A percentile compares a stretch with the other conserved stretches of the same genome.
These are phyloP conservation scores for Mycena citricolor DNA, from an alignment of 1,284 basidiomycete species.

Conservation along the genomic window DNA sequence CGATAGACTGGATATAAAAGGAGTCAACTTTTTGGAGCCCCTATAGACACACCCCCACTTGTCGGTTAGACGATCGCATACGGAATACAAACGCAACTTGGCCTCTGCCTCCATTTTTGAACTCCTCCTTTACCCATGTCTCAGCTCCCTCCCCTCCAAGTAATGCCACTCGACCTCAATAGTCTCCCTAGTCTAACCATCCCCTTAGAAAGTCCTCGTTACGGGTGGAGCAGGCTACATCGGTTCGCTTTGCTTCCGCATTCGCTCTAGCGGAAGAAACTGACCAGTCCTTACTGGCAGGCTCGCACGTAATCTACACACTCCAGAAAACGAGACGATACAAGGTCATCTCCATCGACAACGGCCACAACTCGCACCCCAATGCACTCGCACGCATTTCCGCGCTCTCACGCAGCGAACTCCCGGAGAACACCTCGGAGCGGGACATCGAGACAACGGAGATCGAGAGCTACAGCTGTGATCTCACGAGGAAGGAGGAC, in stretches of 20 bases:
- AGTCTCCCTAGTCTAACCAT: not conserved
- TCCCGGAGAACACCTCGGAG: conserved; percentile 64
- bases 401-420: conserved; percentile 72
- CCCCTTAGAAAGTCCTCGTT: conserved; percentile 66
- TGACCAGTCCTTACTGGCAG: conserved; percentile 41
- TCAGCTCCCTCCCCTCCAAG: conserved; percentile 8
- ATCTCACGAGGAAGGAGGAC: conserved; percentile 73
- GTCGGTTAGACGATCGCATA: too few species aligned
- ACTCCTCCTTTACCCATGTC: not conserved
- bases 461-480: conserved; percentile 70
- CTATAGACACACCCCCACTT: too few species aligned
- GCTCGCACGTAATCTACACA: conserved; percentile 88
- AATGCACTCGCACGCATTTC: conserved; percentile 72
- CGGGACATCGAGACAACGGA: conserved; percentile 65
- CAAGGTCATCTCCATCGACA: conserved; percentile 92
- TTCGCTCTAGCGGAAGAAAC: conserved; percentile 7
- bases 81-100: too few species aligned
- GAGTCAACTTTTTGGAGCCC: too few species aligned
- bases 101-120: too few species aligned
- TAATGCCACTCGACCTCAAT: not conserved
- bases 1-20: conserved; percentile 5
- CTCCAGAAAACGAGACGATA: conserved; percentile 86
- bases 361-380: conserved; percentile 88
- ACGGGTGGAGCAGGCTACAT: conserved; percentile 87
- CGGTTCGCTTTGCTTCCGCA: conserved; percentile 43